Evolutionary conservation across 306 rosid species (phyloP), one percentile per base, ranked within the genome.

Genomic region (Glycine latifolia): DNA sequence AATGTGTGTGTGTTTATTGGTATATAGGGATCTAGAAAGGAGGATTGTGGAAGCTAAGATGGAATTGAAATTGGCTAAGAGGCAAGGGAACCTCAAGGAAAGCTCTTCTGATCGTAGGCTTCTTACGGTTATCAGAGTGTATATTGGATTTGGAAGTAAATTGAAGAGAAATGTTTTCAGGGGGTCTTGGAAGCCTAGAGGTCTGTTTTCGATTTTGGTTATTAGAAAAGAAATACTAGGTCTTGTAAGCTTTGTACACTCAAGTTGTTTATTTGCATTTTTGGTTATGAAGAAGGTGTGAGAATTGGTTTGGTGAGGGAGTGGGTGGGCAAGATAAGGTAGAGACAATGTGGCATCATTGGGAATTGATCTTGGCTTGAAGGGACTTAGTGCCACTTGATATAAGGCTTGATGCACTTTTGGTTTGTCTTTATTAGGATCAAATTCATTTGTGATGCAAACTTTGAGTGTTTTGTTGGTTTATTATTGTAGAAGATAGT

Each of bases 121-220:
- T 81, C 94, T 95, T 35, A 98, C 97, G 44, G 98, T 95, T 82
- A 89, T 95, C 62, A 98, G 99, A 72, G 98, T 95, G 77, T 92
- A 91, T 87, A 95, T 98, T 58, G 98, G 98, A 79, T 95, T 95
- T 73, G 99, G 99, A 73, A 90, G 99, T 83, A 89, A 72, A 49
- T 83, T 93, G 87, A 90, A 88, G 79, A 89, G 99, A 76, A 93
- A 91, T 77, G 85, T 77, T 59, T 91, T 92, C 80, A 84, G 99
- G 88, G 98, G 98, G 81, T 93, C 99, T 59, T 95, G 99, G 99
- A 93, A 93, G 98, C 99, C 98, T 26, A 89, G 76, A 95, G 99
- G 99, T 93, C 52, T 77, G 90, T 91, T 82, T 62, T 60, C 79
- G 39, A 37, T 68, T 77, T 67, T n/a, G 13, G 33, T 75, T 84